Conservation (phyloP, 2,329 filamentous ascomycete species). For the Aureobasidium sp. region DNA sequence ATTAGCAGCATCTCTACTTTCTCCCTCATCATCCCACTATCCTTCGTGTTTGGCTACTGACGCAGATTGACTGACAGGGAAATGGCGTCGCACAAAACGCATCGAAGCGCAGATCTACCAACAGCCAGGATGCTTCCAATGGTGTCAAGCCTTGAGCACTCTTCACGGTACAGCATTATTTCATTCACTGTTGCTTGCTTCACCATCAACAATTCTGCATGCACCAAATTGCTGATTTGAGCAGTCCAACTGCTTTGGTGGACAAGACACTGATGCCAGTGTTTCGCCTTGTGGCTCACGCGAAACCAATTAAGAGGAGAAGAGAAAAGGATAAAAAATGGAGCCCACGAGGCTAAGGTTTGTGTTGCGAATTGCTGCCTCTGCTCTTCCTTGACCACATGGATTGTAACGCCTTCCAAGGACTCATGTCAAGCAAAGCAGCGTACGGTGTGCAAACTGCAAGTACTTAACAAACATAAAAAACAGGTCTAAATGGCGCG, state of each 20-base stretch:
- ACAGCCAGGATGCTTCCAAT: conserved; percentile 8
- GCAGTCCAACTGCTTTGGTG: background rate
- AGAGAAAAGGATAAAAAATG: background rate
- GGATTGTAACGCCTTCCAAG: background rate
- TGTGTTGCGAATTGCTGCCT: background rate
- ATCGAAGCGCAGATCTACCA: conserved; percentile 14
- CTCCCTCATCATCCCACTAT: background rate
- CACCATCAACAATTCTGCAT: background rate
- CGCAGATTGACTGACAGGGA: background rate
- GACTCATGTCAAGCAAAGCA: background rate
- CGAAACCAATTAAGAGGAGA: background rate
- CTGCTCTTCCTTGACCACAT: background rate
- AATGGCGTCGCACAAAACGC: conserved; percentile 1
- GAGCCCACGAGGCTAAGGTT: conserved; percentile 1
- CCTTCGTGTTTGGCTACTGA: conserved; percentile 10
- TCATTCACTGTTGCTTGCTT: background rate
- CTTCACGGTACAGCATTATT: background rate
- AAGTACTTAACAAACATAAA: conserved; percentile 2
- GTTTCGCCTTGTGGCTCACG: background rate
- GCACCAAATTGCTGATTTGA: background rate
- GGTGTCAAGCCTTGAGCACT: conserved; percentile 3
- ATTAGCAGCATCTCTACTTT: background rate
- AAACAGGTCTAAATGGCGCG: background rate
- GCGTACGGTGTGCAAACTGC: background rate
- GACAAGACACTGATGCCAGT: background rate